These are phyloP conservation scores for Eudorina sp. DNA, from an alignment of 139 green algal genomes.

Conservation along the genomic window DNA sequence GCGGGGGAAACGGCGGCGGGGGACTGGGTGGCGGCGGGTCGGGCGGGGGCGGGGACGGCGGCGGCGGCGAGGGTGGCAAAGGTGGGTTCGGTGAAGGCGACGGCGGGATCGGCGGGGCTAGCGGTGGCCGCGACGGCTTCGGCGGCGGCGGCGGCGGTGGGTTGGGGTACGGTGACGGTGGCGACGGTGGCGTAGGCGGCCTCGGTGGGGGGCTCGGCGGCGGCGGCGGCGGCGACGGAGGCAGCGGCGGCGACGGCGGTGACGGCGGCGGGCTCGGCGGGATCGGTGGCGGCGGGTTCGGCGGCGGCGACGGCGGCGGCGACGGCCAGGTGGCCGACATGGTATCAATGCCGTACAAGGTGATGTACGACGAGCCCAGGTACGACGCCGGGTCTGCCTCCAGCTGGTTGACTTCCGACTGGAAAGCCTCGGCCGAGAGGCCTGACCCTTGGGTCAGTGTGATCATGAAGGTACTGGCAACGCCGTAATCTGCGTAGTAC, in stretches of 20 bases:
- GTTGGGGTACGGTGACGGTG: background rate
- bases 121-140: background rate
- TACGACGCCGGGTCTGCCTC: background rate
- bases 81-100: background rate
- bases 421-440: background rate
- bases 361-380: background rate
- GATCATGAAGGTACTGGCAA: background rate
- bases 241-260: background rate
- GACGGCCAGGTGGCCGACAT: background rate
- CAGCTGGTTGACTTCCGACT: background rate
- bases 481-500: background rate
- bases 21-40: background rate
- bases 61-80: background rate
- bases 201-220: background rate
- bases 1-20: background rate
- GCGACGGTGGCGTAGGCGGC: background rate
- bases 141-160: background rate
- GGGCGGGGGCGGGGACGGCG: background rate
- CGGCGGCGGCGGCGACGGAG: background rate
- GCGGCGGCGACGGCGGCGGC: slow-evolving; percentile 12
- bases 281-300: background rate
- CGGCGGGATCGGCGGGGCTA: background rate
- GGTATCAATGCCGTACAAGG: background rate
- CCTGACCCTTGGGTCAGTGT: background rate
- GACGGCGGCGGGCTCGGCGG: background rate